Percentiles rank a stretch among this genome's conserved stretches.
These are phyloP conservation scores for Thalia dealbata DNA, from an alignment of 176 grass and related monocot species.

Conservation along the genomic window DNA sequence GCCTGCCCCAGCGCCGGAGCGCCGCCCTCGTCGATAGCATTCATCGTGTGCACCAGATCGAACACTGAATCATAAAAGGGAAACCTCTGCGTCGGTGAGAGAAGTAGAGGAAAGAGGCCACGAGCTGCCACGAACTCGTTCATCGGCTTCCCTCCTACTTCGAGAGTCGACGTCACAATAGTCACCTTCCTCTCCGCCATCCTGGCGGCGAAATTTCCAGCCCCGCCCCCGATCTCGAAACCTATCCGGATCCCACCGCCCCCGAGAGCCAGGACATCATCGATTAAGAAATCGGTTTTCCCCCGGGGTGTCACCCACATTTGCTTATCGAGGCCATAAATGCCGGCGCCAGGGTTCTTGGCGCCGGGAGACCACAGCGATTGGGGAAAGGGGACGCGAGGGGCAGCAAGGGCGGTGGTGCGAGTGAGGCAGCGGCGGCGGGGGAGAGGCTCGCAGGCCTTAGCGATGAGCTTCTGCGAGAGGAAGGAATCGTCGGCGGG, in stretches of 20 bases:
- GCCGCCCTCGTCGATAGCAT: conserved; percentile 57
- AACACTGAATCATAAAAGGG: conserved; percentile 96
- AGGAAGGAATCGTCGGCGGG: conserved; percentile 41
- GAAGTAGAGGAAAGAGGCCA: conserved; percentile 75
- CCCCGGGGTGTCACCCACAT: conserved; percentile 44
- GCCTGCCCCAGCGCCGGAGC: conserved; percentile 54
- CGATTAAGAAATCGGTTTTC: conserved; percentile 63
- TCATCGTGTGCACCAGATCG: conserved; percentile 69
- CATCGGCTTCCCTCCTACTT: conserved; percentile 59
- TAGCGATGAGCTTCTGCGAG: conserved; percentile 52
- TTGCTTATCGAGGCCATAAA: conserved; percentile 43
- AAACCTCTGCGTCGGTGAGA: conserved; percentile 71
- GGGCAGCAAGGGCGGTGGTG: not conserved
- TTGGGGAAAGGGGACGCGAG: conserved; percentile 41
- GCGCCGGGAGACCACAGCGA: conserved; percentile 33
- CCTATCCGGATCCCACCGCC: conserved; percentile 48
- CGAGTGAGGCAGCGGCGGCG: conserved; percentile 56
- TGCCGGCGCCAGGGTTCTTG: conserved; percentile 38
- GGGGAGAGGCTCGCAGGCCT: conserved; percentile 80
- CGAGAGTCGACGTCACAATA: conserved; percentile 60
- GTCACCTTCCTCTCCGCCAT: conserved; percentile 74
- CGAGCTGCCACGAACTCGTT: conserved; percentile 71
- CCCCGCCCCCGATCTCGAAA: conserved; percentile 69
- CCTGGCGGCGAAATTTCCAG: conserved; percentile 75
- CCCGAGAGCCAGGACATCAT: conserved; percentile 52